Percentiles rank a stretch among this genome's conserved stretches.
These are phyloP conservation scores for Ceraceosorus guamensis DNA, from an alignment of 1,284 basidiomycete genomes.

Conservation along the genomic window DNA sequence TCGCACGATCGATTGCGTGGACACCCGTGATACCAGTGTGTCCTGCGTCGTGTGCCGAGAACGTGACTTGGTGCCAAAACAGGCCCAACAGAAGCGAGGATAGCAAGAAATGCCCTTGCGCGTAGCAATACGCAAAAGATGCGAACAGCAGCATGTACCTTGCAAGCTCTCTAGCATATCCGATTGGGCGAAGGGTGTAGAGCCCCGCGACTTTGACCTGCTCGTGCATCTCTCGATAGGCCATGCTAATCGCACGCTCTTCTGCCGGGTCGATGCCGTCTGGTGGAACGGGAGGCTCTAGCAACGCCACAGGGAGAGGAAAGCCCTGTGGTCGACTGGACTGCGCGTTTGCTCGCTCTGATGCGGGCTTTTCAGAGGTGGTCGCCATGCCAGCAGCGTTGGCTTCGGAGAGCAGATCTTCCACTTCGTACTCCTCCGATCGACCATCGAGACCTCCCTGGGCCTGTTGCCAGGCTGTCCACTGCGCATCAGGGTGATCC, in stretches of 20 bases:
- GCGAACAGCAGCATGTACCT: constrained; percentile 57
- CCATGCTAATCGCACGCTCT: constrained; percentile 66
- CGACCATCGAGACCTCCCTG: not conserved
- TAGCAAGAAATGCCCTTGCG: constrained; percentile 55
- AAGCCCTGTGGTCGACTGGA: constrained; percentile 21
- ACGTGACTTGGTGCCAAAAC: constrained; percentile 90
- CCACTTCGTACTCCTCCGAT: too few species aligned
- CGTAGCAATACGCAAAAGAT: not conserved
- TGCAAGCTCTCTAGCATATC: constrained; percentile 78
- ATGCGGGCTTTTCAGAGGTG: not conserved
- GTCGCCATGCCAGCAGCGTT: not conserved
- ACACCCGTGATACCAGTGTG: constrained; percentile 87
- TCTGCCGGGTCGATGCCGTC: constrained; percentile 53
- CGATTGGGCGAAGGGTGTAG: constrained; percentile 75
- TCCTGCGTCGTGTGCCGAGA: constrained; percentile 87
- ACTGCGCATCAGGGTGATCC: constrained; percentile 43
- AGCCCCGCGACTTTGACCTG: constrained; percentile 71
- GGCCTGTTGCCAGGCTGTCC: constrained; percentile 22
- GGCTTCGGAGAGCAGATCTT: constrained; percentile 1
- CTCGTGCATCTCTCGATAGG: constrained; percentile 73
- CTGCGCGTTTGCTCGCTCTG: not conserved
- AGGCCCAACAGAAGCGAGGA: constrained; percentile 73
- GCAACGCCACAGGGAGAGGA: constrained; percentile 38
- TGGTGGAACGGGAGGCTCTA: constrained; percentile 50
- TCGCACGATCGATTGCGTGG: constrained; percentile 71